These are phyloP conservation scores for Umbelopsis isabellina DNA, from an alignment of 192 early-diverging fungal species.

Conservation along the genomic window DNA sequence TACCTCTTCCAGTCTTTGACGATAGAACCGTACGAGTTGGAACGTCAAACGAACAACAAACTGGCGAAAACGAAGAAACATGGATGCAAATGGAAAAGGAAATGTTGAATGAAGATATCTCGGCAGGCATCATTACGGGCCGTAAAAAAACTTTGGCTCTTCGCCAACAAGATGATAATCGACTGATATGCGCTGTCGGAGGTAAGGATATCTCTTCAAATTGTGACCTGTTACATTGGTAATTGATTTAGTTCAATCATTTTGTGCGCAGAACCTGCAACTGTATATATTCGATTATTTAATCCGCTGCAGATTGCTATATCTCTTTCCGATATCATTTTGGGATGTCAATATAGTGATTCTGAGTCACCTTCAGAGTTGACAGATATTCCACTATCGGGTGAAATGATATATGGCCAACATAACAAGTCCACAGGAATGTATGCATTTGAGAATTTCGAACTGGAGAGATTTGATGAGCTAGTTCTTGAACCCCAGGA, in stretches of 20 bases:
- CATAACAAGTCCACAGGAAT: slow-evolving; percentile 21
- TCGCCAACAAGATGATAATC: slow-evolving; percentile 47
- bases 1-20: slow-evolving; percentile 65
- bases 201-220: slow-evolving; percentile 44
- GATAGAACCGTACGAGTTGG: slow-evolving; percentile 55
- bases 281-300: slow-evolving; percentile 62
- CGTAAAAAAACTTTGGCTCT: slow-evolving; percentile 33
- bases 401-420: slow-evolving; percentile 14
- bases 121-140: slow-evolving; percentile 33
- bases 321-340: slow-evolving; percentile 62
- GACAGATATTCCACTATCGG: background rate
- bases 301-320: slow-evolving; percentile 80
- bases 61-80: slow-evolving; percentile 57
- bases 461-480: slow-evolving; percentile 59
- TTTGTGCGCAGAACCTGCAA: slow-evolving; percentile 63
- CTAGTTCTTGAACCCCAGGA: slow-evolving; percentile 57
- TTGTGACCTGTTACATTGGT: background rate
- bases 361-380: slow-evolving; percentile 1
- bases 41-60: slow-evolving; percentile 64
- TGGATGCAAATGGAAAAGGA: slow-evolving; percentile 76
- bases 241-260: background rate
- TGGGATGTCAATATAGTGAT: slow-evolving; percentile 58
- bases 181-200: slow-evolving; percentile 74
- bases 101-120: slow-evolving; percentile 57
- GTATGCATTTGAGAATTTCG: slow-evolving; percentile 52